A percentile compares a stretch with the other conserved stretches of the same genome.
These are phyloP conservation scores for Eucalyptus sp. DNA, from an alignment of 345 rosid genomes.

Conservation along the genomic window DNA sequence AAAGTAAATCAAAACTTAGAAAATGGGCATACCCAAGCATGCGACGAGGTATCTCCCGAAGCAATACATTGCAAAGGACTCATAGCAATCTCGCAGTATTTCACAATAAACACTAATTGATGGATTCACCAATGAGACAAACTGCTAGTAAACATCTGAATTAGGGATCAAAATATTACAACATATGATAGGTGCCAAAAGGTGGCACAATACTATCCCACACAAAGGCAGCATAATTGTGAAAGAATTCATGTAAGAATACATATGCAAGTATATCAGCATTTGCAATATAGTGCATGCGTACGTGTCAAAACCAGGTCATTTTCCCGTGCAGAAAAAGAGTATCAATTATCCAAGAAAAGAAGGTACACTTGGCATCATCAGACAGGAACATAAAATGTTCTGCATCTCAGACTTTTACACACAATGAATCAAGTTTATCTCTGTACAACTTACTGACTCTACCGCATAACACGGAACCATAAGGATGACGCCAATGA, in stretches of 20 bases:
- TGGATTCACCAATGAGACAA: conserved; percentile 83
- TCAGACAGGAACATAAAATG: neutral
- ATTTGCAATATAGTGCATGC: neutral
- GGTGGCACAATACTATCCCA: neutral
- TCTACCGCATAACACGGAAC: conserved; percentile 94
- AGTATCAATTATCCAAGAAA: neutral
- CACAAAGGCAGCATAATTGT: neutral
- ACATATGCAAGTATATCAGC: neutral
- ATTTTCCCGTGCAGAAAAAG: neutral
- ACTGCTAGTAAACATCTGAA: conserved; percentile 25
- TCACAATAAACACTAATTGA: conserved; percentile 82
- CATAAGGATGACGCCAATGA: conserved; percentile 96
- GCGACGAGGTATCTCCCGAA: conserved; percentile 98
- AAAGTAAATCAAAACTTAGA: neutral
- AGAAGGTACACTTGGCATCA: neutral
- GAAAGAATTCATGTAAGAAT: neutral
- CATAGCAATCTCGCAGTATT: conserved; percentile 94
- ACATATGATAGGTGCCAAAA: neutral
- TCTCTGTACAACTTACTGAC: conserved; percentile 47
- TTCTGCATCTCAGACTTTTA: neutral
- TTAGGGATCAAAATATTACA: neutral
- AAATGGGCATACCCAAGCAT: conserved; percentile 69
- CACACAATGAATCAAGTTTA: neutral
- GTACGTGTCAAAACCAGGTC: neutral
- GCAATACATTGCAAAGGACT: conserved; percentile 99